Percentiles rank a stretch among this genome's conserved stretches.
Evolutionary conservation across 1,284 basidiomycete genomes (phyloP).

Genomic region (Tilletia caries): DNA sequence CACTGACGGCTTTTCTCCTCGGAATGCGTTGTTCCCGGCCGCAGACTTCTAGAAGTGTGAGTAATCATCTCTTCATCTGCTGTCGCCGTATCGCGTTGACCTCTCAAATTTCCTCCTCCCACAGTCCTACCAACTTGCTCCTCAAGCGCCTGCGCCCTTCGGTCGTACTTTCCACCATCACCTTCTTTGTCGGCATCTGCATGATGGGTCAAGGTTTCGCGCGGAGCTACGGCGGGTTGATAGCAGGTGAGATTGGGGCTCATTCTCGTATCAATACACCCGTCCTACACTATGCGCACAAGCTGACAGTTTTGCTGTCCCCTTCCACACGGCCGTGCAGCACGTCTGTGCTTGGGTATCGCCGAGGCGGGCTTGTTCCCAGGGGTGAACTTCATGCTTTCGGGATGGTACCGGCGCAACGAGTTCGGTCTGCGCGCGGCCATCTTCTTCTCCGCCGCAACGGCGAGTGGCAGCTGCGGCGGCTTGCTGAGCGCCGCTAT

Average conservation of each 20-base stretch:
- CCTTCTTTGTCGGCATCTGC: constrained; percentile 62
- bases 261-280: constrained; percentile 66
- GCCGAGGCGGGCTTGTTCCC: constrained; percentile 32
- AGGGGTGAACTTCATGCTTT: constrained; percentile 65
- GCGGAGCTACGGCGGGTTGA: constrained; percentile 66
- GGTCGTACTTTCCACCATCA: constrained; percentile 60
- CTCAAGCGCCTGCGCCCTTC: constrained; percentile 69
- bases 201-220: constrained; percentile 69
- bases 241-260: constrained; percentile 55
- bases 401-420: constrained; percentile 54
- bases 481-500: constrained; percentile 55
- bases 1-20: not conserved
- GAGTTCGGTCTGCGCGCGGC: constrained; percentile 29
- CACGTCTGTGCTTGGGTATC: constrained; percentile 27
- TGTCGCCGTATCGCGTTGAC: not conserved
- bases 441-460: constrained; percentile 31
- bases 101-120: constrained; percentile 18
- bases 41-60: constrained; percentile 6
- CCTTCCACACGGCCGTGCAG: too few species aligned
- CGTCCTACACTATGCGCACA: too few species aligned
- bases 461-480: constrained; percentile 41
- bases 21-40: not conserved
- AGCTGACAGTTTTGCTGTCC: too few species aligned
- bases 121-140: constrained; percentile 51
- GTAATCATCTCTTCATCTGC: not conserved